These are phyloP conservation scores for Tulasnella sp. DNA, from an alignment of 768 basidiomycete genomes.

Conservation along the genomic window DNA sequence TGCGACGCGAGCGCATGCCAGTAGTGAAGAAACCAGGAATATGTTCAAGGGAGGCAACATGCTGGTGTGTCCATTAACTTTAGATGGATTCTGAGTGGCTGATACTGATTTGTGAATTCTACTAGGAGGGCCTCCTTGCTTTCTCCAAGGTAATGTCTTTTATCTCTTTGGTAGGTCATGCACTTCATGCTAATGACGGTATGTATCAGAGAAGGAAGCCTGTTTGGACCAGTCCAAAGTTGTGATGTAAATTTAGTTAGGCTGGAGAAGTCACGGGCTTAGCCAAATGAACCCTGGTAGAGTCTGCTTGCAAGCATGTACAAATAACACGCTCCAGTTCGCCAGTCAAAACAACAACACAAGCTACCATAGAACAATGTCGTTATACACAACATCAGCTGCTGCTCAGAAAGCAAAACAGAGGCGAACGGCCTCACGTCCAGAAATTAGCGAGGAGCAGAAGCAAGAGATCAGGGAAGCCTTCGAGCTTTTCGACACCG, in stretches of 20 bases:
- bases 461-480: constrained; percentile 97
- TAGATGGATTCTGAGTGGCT: no score
- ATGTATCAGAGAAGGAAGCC: no score
- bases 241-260: no score
- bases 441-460: constrained; percentile 70
- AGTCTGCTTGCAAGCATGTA: no score
- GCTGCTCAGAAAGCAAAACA: constrained; percentile 47
- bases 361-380: no score
- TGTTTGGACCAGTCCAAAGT: no score
- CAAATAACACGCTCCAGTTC: no score
- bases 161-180: background rate
- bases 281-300: no score
- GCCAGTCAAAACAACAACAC: no score
- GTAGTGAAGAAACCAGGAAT: constrained; percentile 37
- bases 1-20: constrained; percentile 34
- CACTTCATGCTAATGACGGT: constrained; percentile 1
- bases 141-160: background rate
- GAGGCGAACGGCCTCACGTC: constrained; percentile 57
- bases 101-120: no score
- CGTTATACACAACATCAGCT: constrained; percentile 14
- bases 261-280: no score
- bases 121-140: no score
- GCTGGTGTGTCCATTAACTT: constrained; percentile 39
- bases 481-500: constrained; percentile 97
- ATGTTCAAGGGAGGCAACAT: constrained; percentile 54